Conservation (phyloP, 2,329 filamentous ascomycete genomes). For the Fusarium annulatum region DNA sequence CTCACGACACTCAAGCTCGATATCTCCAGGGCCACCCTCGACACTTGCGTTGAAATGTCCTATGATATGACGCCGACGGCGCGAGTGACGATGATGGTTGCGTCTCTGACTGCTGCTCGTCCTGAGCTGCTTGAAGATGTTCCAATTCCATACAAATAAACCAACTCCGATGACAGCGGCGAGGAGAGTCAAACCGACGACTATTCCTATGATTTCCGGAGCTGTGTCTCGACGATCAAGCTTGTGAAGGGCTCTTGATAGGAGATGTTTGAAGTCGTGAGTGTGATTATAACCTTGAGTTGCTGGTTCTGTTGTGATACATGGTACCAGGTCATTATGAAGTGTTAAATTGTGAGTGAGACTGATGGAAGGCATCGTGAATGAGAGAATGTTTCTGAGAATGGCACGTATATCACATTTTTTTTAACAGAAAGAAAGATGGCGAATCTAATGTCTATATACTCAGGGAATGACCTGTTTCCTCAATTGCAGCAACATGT, state of each 20-base stretch:
- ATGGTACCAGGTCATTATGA: neutral
- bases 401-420: neutral
- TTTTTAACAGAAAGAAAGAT: no score
- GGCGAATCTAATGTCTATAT: neutral
- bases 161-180: constrained; percentile 1
- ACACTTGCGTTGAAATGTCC: neutral
- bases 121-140: neutral
- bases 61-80: neutral
- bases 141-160: constrained; percentile 28
- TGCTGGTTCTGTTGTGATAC: neutral
- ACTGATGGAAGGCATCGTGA: constrained; percentile 19
- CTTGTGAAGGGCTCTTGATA: neutral
- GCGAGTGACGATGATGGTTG: neutral
- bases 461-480: neutral
- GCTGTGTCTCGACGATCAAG: constrained; percentile 17
- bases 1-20: neutral
- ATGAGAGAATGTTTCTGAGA: no score
- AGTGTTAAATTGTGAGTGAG: neutral
- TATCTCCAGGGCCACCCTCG: neutral
- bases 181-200: constrained; percentile 21
- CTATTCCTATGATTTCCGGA: constrained; percentile 15
- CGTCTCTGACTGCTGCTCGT: neutral
- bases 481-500: no score
- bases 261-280: neutral
- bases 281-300: neutral